Base-by-base conservation (phyloP, 345 rosid species). In the Eucalyptus polybractea region DNA sequence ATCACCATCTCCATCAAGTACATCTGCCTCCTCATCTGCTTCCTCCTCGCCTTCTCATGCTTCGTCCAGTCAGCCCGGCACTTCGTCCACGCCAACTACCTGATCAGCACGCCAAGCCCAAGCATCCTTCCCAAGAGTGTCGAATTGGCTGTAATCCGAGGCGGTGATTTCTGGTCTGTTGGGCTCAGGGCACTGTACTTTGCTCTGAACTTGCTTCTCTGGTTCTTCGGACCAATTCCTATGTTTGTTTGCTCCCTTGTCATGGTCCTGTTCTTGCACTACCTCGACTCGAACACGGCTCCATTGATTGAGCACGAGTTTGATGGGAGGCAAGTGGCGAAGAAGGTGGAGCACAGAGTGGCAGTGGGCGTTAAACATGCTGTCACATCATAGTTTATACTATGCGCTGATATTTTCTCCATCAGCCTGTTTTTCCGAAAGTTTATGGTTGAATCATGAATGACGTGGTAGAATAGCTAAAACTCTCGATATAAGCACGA, bases 191-290 rank as follows among this genome's bases (percentile, higher is more conserved):
- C 96, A n/a, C 91, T 96, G 22, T 97, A 96, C 89, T 95, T 96
- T 90, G 97, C 99, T 67, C 91, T 95, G 29, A 80, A 92, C 91
- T 89, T 97, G 87, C 89, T 96, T 53, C 90, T 95, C 22, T 95
- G 99, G 99, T 96, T 97, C 87, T 97, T 97, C 29, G 98, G 99
- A 76, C 98, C 98, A 8, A 93, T 97, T 40, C 99, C 98, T 2
- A 95, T 96, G 98, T 94, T 95, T 91, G 45, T 94, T 54, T 91
- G 92, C 25, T 96, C 98, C 42, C 44, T 94, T 51, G 33, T 92
- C 58, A 95, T 94, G 95, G 97, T 95, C 4, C 42, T 90, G 1
- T n/a, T 95, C 89, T 95, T 97, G 53, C 91, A 95, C 87, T 91
- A 44, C 88, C 93, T 95, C 40, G 98, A 96, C 81, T 80, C 88